Percentiles rank a stretch among this genome's conserved stretches.
Conservation (phyloP, 495 filamentous ascomycete species). For the Aspergillus bertholletiae region DNA sequence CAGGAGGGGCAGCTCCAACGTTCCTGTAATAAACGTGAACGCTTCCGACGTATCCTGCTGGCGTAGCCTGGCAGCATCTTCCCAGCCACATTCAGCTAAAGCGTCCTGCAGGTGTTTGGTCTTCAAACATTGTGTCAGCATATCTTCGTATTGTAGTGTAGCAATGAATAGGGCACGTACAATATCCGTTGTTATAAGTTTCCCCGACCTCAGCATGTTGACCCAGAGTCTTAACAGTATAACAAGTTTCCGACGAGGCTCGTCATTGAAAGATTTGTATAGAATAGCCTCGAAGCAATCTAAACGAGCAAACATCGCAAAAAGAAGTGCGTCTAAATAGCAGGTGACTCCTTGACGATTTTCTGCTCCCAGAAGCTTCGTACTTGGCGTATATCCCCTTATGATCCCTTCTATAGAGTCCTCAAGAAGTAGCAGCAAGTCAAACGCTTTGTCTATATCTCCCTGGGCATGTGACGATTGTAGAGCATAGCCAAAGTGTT, state of each 20-base stretch:
- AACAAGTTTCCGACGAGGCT: constrained; percentile 67
- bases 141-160: neutral
- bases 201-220: constrained; percentile 81
- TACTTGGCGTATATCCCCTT: constrained; percentile 61
- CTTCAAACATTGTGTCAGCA: constrained; percentile 46
- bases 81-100: constrained; percentile 87
- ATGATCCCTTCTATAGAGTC: constrained; percentile 80
- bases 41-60: constrained; percentile 97
- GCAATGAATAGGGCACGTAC: constrained; percentile 43
- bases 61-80: constrained; percentile 66
- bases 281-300: constrained; percentile 90
- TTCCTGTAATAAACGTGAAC: constrained; percentile 90
- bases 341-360: constrained; percentile 86
- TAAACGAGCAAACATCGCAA: constrained; percentile 91
- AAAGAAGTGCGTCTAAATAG: constrained; percentile 87
- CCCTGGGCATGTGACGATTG: constrained; percentile 59
- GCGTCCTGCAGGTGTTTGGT: constrained; percentile 79
- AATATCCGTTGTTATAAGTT: constrained; percentile 80
- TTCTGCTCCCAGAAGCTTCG: constrained; percentile 77
- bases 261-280: constrained; percentile 61
- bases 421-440: constrained; percentile 70
- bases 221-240: constrained; percentile 84
- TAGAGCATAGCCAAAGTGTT: constrained; percentile 69
- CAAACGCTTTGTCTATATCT: constrained; percentile 69
- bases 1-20: constrained; percentile 79